Base-by-base conservation (phyloP, 2,329 filamentous ascomycete genomes). In the Sporothrix globosa region DNA sequence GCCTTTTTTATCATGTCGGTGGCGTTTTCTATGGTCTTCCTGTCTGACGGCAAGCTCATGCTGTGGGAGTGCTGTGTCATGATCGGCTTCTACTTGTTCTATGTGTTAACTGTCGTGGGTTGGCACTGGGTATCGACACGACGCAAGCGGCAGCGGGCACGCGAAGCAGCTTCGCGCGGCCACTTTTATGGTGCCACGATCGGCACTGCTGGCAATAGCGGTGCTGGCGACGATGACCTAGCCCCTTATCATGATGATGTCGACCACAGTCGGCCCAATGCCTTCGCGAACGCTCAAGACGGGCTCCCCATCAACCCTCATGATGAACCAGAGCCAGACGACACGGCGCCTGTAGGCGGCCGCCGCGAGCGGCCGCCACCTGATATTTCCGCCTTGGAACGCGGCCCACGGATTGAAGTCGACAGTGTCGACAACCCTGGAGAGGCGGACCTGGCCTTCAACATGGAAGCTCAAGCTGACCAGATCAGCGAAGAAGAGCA, bases 21-120 rank as follows among this genome's bases (percentile, higher is more conserved):
- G 19, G 86, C 86, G 72, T 97, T 98, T 80, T 93, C 92, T 77
- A 92, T 97, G 86, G 82, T 90, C 2, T 95, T 98, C 76, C 81
- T 99, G 24, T 89, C 91, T 48, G 96, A 99, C 78, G 95, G 95
- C 0, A 86, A 87, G 71, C 84, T 99, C 67, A 87, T 91, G 73
- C 81, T 96, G 7, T 98, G 93, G 93, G 96, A 99, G 80, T 97
- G 94, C 74, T 86, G 87, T 72, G 83, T 86, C 71, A 99, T 99
- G 96, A 93, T 99, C 70, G 90, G 83, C 17, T 96, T 96, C 78
- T 99, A 99, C 79, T 75, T 90, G 58, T 91, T 97, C 76, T 99
- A 99, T 77, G 96, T 99, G 61, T 78, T 89, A 14, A 89, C 93
- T 71, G 96, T 99, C 13, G 92, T 98, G 19, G 85, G 85, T 6